Base-by-base conservation (phyloP, 2,329 filamentous ascomycete species). In the Xylaria sp. region DNA sequence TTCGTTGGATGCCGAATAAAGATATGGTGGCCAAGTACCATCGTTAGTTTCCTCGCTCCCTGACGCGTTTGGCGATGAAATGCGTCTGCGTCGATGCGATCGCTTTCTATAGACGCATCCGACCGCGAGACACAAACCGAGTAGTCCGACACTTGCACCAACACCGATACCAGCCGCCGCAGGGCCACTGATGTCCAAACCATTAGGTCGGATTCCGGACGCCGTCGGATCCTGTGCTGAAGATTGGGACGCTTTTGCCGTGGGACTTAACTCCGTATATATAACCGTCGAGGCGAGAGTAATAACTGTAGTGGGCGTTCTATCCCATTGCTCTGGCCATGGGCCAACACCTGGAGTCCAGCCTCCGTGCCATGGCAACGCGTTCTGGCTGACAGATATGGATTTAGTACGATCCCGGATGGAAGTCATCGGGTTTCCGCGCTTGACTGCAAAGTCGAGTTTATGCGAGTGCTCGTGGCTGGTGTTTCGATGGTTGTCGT, bases 1-100 rank as follows among this genome's bases (percentile, higher is more conserved):
- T 34, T 65, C 52, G 28, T 70, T 68, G 7, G 65, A 65, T 48
- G 60, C 68, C 5, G 65, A 57, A 65, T 51, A 68, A 57, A 10
- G 64, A 50, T 65, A 65, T 37, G 52, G 50, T 44, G 57, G 65
- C 65, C 57, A 50, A 15, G 50, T 13, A 13, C 5, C 25, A 20
- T 54, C 54, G 18, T 37, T 9, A 3, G 8, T 3, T 41, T 55
- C n/a, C 9, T 39, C 52, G 4, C 18, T n/a, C 5, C 18, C 32
- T 18, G 48, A 63, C 41, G 3, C 55, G 44, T 63, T 13, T 20
- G 23, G 20, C 20, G 55, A 15, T 20, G 20, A 52, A n/a, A 23
- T 58, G 3, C 20, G 28, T 25, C n/a, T 32, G 3, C 34, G 48
- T n/a, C 55, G 41, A 48, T 25, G 55, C 56, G 51, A 67, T 48